Evolutionary conservation across 805 yeast genomes (phyloP).

Genomic region (Candida sphagnicola): DNA sequence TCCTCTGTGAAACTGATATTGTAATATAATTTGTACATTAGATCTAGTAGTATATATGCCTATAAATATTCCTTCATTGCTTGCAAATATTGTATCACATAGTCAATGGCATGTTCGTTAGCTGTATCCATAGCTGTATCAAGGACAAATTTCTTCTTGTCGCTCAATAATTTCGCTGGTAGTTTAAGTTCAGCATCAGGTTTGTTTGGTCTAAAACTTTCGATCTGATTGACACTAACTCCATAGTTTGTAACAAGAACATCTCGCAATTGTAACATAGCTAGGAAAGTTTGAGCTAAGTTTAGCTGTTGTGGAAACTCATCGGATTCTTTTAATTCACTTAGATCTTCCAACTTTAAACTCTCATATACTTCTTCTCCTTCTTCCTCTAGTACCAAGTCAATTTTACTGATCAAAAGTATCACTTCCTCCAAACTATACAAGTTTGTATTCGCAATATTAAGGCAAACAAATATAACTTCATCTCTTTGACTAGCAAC

Average conservation of each 20-base stretch:
- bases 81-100: conserved; percentile 5
- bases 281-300: conserved; percentile 2
- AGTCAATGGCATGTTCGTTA: conserved; percentile 3
- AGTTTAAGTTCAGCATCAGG: conserved; percentile 31
- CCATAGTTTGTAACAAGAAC: conserved; percentile 1
- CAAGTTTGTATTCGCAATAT: conserved; percentile 38
- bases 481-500: conserved; percentile 15
- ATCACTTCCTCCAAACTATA: conserved; percentile 50
- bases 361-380: conserved; percentile 34
- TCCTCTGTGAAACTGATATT: not conserved
- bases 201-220: conserved; percentile 23
- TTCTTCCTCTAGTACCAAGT: conserved; percentile 37
- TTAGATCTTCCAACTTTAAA: conserved; percentile 11
- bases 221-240: conserved; percentile 13
- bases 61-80: conserved; percentile 9
- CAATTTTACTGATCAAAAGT: conserved; percentile 39
- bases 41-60: not conserved
- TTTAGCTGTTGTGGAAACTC: conserved; percentile 2
- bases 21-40: conserved; percentile 1
- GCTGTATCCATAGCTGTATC: conserved; percentile 3
- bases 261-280: conserved; percentile 2
- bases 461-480: conserved; percentile 25
- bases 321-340: conserved; percentile 5
- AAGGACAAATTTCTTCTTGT: not conserved
- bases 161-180: conserved; percentile 16